Conservation (phyloP, 2,329 filamentous ascomycete genomes). For the Zalaria obscura region DNA sequence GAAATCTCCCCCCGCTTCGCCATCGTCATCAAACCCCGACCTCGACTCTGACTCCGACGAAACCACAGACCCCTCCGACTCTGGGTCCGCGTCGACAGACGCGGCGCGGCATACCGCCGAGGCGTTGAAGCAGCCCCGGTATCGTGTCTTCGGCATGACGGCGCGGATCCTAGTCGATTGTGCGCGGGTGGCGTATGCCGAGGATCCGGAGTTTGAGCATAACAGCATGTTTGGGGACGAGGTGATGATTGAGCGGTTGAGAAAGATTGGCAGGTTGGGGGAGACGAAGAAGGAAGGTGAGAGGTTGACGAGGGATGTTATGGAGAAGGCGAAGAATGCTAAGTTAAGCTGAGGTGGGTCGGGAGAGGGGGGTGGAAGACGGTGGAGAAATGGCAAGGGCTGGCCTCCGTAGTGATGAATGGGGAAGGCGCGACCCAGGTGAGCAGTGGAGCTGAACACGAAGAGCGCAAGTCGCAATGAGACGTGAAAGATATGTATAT, state of each 20-base stretch:
- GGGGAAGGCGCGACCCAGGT: background rate
- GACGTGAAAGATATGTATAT: too few species aligned
- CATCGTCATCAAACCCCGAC: too few species aligned
- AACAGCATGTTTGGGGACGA: constrained; percentile 52
- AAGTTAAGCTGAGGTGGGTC: background rate
- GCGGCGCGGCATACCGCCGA: constrained; percentile 4
- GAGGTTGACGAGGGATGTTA: constrained; percentile 21
- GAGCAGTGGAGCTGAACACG: too few species aligned
- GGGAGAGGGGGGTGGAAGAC: background rate
- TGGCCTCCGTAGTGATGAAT: background rate
- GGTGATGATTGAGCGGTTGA: constrained; percentile 44
- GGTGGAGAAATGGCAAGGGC: background rate
- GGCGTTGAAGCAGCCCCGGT: constrained; percentile 25
- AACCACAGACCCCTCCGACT: constrained; percentile 4
- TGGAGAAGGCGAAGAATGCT: constrained; percentile 8
- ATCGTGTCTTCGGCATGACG: constrained; percentile 92
- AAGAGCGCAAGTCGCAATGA: too few species aligned
- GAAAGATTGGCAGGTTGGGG: constrained; percentile 41
- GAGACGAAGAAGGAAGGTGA: constrained; percentile 37
- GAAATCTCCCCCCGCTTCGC: constrained; percentile 4
- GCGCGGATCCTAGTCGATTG: constrained; percentile 76
- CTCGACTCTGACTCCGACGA: constrained; percentile 7
- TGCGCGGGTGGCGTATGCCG: constrained; percentile 67
- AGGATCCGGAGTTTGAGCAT: constrained; percentile 73
- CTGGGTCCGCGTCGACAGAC: background rate